phyloP scores from a whole-genome alignment of 2,329 filamentous ascomycete genomes.

The Talaromyces albobiverticillius region DNA sequence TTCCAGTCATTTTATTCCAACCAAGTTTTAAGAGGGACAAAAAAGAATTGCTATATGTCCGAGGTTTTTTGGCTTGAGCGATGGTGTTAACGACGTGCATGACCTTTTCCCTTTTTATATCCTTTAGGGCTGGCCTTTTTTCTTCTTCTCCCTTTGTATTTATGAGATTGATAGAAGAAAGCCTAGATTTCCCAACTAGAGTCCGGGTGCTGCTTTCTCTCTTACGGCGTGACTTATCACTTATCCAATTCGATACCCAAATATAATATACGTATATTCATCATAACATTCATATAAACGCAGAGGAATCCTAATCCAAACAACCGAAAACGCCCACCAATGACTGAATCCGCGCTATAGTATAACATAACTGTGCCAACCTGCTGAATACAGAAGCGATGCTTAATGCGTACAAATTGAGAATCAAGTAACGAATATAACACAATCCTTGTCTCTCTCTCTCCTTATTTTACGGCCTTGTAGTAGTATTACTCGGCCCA shows the following conservation, averaged over 20 bases:
- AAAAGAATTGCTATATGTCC: neutral
- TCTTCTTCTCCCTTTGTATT: neutral
- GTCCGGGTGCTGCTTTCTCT: no score
- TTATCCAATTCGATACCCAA: neutral
- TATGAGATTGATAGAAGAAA: no score
- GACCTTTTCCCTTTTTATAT: neutral
- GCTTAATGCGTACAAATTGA: neutral
- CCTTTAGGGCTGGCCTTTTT: neutral
- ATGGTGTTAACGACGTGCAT: constrained; percentile 3
- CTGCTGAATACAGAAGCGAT: neutral
- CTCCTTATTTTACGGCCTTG: neutral
- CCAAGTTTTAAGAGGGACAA: neutral
- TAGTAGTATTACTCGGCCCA: neutral
- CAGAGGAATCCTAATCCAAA: neutral
- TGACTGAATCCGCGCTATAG: neutral
- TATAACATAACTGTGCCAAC: no score
- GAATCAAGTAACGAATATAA: neutral
- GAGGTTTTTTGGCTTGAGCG: neutral
- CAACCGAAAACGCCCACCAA: neutral
- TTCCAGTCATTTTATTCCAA: constrained; percentile 63
- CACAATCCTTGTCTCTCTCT: neutral
- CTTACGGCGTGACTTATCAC: no score
- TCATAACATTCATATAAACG: neutral
- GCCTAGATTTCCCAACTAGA: no score
- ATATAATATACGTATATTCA: neutral